phyloP scores from a whole-genome alignment of 2,329 filamentous ascomycete genomes.

The Cordyceps cateniannulata region DNA sequence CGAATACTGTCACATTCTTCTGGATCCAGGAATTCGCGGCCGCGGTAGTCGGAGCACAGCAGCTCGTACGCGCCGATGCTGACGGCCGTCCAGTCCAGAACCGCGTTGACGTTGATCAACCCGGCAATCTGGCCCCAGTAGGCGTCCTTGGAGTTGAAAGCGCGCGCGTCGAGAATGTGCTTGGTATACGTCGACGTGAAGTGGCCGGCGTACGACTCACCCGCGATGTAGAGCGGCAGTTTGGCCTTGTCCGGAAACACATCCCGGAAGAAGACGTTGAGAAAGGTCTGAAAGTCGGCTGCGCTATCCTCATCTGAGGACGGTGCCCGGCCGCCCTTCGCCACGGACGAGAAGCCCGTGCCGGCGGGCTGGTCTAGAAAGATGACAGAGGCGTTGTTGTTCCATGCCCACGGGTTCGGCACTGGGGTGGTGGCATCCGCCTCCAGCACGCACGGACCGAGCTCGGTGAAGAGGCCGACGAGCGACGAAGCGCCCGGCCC shows the following conservation, averaged over 20 bases:
- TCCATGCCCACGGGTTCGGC: conserved; percentile 17
- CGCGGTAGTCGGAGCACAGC: conserved; percentile 11
- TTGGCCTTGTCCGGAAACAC: conserved; percentile 34
- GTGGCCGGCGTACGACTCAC: conserved; percentile 69
- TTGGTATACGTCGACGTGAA: conserved; percentile 6
- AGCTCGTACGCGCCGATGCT: conserved; percentile 9
- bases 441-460: conserved; percentile 16
- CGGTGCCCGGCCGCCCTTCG: conserved; percentile 21
- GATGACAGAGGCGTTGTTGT: conserved; percentile 26
- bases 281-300: conserved; percentile 40
- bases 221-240: conserved; percentile 36
- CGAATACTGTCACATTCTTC: conserved; percentile 21
- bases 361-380: conserved; percentile 47
- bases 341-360: conserved; percentile 45
- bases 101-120: conserved; percentile 13
- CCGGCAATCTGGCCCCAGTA: conserved; percentile 14
- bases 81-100: conserved; percentile 11
- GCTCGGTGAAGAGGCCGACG: conserved; percentile 10
- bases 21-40: conserved; percentile 16
- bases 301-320: conserved; percentile 35
- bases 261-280: conserved; percentile 36
- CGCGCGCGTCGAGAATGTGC: conserved; percentile 14
- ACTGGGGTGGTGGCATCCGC: conserved; percentile 12
- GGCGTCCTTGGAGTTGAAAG: conserved; percentile 1
- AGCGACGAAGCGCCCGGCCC: conserved; percentile 83